Conservation (phyloP, 2,329 filamentous ascomycete species). For the Penicillium sp. region DNA sequence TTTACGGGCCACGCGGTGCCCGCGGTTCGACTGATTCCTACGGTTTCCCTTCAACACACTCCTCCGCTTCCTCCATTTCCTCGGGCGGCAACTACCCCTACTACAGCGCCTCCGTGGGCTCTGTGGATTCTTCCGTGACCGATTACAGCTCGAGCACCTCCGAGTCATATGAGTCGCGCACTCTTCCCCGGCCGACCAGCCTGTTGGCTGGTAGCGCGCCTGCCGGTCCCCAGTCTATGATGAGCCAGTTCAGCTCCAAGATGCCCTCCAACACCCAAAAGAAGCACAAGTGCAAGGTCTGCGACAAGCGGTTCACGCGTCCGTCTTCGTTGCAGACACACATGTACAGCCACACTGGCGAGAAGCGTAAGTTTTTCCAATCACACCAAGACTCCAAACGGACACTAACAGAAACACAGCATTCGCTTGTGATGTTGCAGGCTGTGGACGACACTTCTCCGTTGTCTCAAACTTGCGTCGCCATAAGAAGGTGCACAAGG, state of each 20-base stretch:
- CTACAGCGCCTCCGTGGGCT: slow-evolving; percentile 74
- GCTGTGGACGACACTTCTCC: slow-evolving; percentile 93
- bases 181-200: slow-evolving; percentile 75
- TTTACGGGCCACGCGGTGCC: slow-evolving; percentile 70
- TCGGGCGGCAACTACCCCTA: slow-evolving; percentile 79
- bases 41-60: slow-evolving; percentile 84
- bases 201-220: slow-evolving; percentile 64
- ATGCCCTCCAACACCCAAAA: slow-evolving; percentile 94
- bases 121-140: slow-evolving; percentile 74
- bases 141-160: slow-evolving; percentile 90
- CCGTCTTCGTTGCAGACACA: slow-evolving; percentile 94
- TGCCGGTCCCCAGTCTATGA: slow-evolving; percentile 92
- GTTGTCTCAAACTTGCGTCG: slow-evolving; percentile 93
- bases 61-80: slow-evolving; percentile 92
- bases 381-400: background rate
- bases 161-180: slow-evolving; percentile 80
- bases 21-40: slow-evolving; percentile 82
- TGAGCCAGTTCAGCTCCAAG: slow-evolving; percentile 97
- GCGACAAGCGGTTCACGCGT: slow-evolving; percentile 94
- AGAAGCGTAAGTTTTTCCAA: slow-evolving; percentile 79
- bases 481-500: slow-evolving; percentile 95
- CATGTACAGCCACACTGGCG: slow-evolving; percentile 97
- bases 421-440: slow-evolving; percentile 90
- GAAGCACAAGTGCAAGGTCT: slow-evolving; percentile 99
- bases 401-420: slow-evolving; percentile 53